These are phyloP conservation scores for Microdochium paspali DNA, from an alignment of 2,329 filamentous ascomycete species.

Conservation along the genomic window DNA sequence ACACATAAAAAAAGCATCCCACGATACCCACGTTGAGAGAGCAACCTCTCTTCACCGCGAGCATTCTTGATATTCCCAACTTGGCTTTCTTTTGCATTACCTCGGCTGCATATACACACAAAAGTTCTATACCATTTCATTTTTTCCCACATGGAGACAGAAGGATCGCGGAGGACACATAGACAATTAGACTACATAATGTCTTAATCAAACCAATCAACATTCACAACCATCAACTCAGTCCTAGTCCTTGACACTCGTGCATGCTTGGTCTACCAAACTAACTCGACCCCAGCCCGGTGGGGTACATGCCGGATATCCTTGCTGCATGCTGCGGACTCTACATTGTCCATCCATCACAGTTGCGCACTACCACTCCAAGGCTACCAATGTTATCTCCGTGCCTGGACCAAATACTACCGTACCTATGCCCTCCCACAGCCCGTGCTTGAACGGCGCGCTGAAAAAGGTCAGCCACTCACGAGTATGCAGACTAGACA, in stretches of 20 bases:
- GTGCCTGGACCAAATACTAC: too few species aligned
- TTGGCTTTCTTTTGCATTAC: not conserved
- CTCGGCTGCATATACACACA: not conserved
- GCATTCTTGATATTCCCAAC: not conserved
- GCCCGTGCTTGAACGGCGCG: too few species aligned
- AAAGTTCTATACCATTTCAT: constrained; percentile 1
- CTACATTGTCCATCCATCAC: too few species aligned
- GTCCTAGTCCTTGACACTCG: constrained; percentile 29
- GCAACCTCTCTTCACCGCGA: not conserved
- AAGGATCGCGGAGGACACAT: not conserved
- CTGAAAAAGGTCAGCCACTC: too few species aligned
- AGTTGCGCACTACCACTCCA: too few species aligned
- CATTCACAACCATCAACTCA: constrained; percentile 52
- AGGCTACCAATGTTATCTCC: too few species aligned
- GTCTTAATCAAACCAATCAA: constrained; percentile 39
- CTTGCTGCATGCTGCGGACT: too few species aligned
- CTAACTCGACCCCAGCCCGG: too few species aligned
- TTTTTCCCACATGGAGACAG: not conserved
- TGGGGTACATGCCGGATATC: too few species aligned
- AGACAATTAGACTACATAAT: not conserved
- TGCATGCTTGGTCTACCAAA: too few species aligned
- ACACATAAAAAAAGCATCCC: not conserved
- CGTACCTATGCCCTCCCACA: too few species aligned
- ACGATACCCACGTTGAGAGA: not conserved
- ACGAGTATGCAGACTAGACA: too few species aligned